Evolutionary conservation across 176 grass and related monocot genomes (phyloP), one percentile per base, ranked within the genome.

Genomic region (Zea luxurians): DNA sequence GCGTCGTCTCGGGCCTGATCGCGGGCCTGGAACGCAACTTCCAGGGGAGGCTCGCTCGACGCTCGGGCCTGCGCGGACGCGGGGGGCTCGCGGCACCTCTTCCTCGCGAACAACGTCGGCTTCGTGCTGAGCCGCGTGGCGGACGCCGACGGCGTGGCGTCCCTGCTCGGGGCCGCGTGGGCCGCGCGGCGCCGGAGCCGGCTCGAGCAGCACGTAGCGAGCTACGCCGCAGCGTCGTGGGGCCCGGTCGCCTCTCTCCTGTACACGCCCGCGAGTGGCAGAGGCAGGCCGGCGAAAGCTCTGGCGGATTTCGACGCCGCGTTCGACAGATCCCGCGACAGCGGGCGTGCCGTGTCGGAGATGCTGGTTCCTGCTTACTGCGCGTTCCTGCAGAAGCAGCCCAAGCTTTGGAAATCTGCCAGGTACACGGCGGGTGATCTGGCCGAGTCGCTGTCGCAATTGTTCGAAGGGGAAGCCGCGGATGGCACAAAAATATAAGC

Each of bases 361-460:
- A 66, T 21, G 61, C 74, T 83, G 8, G 67, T 87, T 17, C 66
- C 67, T 7, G 80, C 61, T 42, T 83, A 87, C 62, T 4, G 10
- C 41, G 42, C 49, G n/a, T 83, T 66, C 11, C 18, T 83, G 60
- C 35, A 65, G 13, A 66, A 61, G 50, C 41, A 83, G 7, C 75
- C 80, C 0, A 45, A 44, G 68, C 74, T 83, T 45, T 10, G 4
- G 12, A 62, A 20, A 9, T 46, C 45, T 7, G 36, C 44, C 52
- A 54, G 7, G 44, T 44, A 74, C 61, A 53, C 62, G 2, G 15
- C 18, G 8, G 52, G 66, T 4, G 13, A 72, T 45, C 34, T 83
- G 44, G 20, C 10, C 4, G 42, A 59, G 1, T 61, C 6, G 13
- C 2, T 83, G 21, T 77, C 59, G 6, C 66, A 78, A 4, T 41